Evolutionary conservation across 495 filamentous ascomycete species (phyloP).

Genomic region (Neurospora sp.): DNA sequence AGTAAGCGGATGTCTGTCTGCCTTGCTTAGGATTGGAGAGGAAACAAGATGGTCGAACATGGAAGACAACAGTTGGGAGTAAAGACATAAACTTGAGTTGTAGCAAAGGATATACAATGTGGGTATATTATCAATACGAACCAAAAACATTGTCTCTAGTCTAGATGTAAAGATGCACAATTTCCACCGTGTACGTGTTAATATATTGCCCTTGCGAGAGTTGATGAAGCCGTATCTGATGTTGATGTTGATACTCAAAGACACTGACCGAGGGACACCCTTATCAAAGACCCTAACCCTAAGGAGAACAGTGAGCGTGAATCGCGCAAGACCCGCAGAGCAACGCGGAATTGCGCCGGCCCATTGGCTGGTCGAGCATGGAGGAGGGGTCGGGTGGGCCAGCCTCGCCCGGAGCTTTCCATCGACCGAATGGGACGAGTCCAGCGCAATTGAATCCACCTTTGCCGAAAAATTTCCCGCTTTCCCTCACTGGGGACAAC

Average conservation of each 20-base stretch:
- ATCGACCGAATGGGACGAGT: background rate
- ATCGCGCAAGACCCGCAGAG: background rate
- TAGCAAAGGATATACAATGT: background rate
- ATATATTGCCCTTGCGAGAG: background rate
- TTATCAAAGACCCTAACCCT: background rate
- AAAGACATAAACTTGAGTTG: background rate
- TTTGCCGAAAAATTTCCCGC: background rate
- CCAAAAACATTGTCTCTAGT: background rate
- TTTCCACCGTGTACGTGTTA: background rate
- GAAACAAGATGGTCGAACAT: background rate
- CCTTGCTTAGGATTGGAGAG: background rate
- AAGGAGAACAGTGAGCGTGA: background rate
- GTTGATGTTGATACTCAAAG: background rate
- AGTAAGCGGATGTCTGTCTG: background rate
- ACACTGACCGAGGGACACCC: background rate
- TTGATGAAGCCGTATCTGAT: background rate
- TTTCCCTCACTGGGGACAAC: conserved; percentile 1
- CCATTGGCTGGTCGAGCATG: background rate
- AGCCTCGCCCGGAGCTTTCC: background rate
- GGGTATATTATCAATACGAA: background rate
- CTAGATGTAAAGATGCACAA: background rate
- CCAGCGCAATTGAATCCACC: background rate
- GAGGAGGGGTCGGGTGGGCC: background rate
- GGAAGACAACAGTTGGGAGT: background rate
- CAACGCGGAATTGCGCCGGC: background rate